Conservation (phyloP, 495 filamentous ascomycete genomes). For the Talaromyces trachyspermus region DNA sequence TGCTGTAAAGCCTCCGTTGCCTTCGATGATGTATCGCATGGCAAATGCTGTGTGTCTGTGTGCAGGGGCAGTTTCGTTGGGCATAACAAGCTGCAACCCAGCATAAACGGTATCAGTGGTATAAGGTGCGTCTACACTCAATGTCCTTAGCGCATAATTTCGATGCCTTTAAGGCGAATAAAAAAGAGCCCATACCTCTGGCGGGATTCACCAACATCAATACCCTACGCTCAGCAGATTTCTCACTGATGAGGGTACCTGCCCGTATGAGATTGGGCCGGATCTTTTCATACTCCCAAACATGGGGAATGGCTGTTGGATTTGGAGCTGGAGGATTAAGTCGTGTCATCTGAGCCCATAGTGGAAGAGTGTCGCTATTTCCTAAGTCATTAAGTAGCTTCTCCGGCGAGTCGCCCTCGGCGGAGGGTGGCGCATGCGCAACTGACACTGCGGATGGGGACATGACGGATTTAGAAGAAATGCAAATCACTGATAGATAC, state of each 20-base stretch:
- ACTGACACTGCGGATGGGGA: too few relatives aligned
- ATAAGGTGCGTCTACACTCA: constrained; percentile 29
- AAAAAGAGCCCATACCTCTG: constrained; percentile 18
- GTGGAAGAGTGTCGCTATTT: constrained; percentile 21
- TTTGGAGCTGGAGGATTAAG: constrained; percentile 38
- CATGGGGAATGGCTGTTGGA: constrained; percentile 26
- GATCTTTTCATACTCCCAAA: constrained; percentile 37
- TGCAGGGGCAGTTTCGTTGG: constrained; percentile 39
- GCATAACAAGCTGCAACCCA: constrained; percentile 43
- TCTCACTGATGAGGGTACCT: constrained; percentile 31
- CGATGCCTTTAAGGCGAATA: not conserved
- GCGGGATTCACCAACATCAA: constrained; percentile 43
- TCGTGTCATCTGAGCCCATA: constrained; percentile 39
- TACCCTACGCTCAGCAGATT: constrained; percentile 40
- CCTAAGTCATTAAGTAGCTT: constrained; percentile 18
- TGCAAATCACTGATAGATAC: too few relatives aligned
- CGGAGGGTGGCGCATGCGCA: not conserved
- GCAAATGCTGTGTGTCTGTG: constrained; percentile 45
- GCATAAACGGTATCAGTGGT: constrained; percentile 48
- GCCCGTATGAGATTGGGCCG: constrained; percentile 32
- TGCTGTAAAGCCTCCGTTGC: constrained; percentile 40
- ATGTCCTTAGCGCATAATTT: constrained; percentile 11
- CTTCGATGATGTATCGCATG: constrained; percentile 46
- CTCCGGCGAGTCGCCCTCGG: constrained; percentile 14
- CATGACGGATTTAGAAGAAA: too few relatives aligned